Base-by-base conservation (phyloP, 1,284 basidiomycete species). In the Ceratobasidium sp. region DNA sequence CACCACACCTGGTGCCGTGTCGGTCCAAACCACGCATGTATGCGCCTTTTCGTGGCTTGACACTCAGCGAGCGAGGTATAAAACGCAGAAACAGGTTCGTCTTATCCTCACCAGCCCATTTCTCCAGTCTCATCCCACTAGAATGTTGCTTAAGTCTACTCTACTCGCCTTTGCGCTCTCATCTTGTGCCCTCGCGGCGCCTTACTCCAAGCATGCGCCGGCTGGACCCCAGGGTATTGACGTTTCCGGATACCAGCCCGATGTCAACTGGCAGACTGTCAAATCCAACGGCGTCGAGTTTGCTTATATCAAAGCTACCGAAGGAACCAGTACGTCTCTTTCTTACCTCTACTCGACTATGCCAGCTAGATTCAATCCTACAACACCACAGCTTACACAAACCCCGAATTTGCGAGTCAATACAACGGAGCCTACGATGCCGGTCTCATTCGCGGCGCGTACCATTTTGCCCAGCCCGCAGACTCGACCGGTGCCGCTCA, bases 221-320 rank as follows among this genome's bases (percentile, higher is more conserved):
- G 33, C 51, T 40, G 67, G 67, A 6, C 67, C 67, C n/a, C 49
- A 69, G 9, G 67, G 67, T 23, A 69, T 69, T 51, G 84, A 92
- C 81, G 88, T 93, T 73, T 92, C 91, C 23, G 80, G 84, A 81
- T 90, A 86, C 79, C 91, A 92, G 80, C 81, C 87, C 33, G 83
- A 82, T 78, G 84, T 92, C n/a, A 85, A 92, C 83, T 91, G 90
- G 89, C 84, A 83, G 42, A 85, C 87, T 3, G 89, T 90, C 79
- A 88, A 87, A 75, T 83, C 87, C 18, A 90, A 90, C 78, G 91
- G 91, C 2, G 84, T 91, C 60, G 79, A 86, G 18, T 93, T 92
- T 81, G 90, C 86, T 10, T 92, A 88, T 82, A 92, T 93, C 87
- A 93, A 93, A 83, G 92, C 91, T 15, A 93, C 92, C 6, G 91